Evolutionary conservation across 176 grass and related monocot species (phyloP).

Genomic region (Oryza officinalis): DNA sequence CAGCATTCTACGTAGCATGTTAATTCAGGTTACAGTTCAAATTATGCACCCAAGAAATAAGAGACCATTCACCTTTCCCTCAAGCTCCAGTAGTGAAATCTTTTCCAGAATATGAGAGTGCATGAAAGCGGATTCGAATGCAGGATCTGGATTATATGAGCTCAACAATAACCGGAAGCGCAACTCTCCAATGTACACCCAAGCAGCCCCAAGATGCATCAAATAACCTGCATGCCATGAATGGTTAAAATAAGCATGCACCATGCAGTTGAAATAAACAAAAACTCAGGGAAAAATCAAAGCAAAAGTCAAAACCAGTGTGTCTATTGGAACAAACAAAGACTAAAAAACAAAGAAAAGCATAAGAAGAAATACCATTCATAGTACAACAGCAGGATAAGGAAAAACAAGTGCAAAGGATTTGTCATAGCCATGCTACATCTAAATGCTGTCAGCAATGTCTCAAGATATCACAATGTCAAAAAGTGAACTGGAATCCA

Average conservation of each 20-base stretch:
- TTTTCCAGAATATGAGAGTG: constrained; percentile 76
- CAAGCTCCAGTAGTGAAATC: constrained; percentile 67
- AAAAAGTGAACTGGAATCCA: neutral
- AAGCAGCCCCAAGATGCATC: constrained; percentile 80
- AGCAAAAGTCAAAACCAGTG: neutral
- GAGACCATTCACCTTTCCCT: constrained; percentile 60
- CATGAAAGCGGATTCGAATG: constrained; percentile 61
- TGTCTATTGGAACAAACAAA: neutral
- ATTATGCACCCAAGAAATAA: constrained; percentile 13
- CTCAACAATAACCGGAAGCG: constrained; percentile 76
- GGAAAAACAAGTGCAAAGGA: neutral
- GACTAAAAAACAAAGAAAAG: neutral
- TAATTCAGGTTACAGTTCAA: constrained; percentile 4
- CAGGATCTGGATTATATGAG: constrained; percentile 78
- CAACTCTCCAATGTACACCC: constrained; percentile 83
- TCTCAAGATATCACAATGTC: neutral
- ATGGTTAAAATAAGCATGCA: constrained; percentile 3
- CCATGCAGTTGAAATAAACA: neutral
- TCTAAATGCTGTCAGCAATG: neutral
- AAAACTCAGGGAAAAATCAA: neutral
- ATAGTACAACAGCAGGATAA: neutral
- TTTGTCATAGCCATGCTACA: neutral
- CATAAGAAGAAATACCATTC: constrained; percentile 10
- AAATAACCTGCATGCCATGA: constrained; percentile 58
- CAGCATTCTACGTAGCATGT: neutral